Base-by-base conservation (phyloP, 441 rosid species). In the Pelargonium myrrhifolium region DNA sequence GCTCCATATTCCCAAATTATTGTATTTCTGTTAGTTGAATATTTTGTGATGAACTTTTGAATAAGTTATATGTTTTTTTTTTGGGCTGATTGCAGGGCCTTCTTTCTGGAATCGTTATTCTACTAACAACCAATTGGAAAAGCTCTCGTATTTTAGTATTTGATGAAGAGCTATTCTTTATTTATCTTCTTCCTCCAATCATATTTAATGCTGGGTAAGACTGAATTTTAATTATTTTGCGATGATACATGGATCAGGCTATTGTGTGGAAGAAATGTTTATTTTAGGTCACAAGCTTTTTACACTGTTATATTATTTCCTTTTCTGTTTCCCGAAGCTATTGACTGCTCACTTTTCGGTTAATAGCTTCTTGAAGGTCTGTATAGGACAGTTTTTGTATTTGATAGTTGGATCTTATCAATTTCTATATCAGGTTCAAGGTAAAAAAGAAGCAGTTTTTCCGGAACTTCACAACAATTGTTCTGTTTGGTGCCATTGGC, bases 391-490 rank as follows among this genome's bases (percentile, higher is more conserved):
- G 59, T n/a, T 7, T 55, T 55, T 53, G 24, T 55, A 55, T 55
- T 20, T 55, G 60, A 55, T 20, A 8, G 26, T 55, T 55, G 8
- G 60, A 10, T 68, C 70, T 59, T 42, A 6, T 10, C 40, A 12
- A 14, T 18, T 53, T 65, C 64, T 62, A 62, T 68, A 26, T 62
- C 85, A 85, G 89, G 79, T 85, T 85, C 78, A 86, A 81, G 74
- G 86, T 85, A 3, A 84, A 84, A 85, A 77, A n/a, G n/a, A n/a
- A n/a, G n/a, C 86, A 82, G 21, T 85, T 85, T 64, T 85, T 85
- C 74, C 82, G 79, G 22, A 85, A 85, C 56, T 83, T 83, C 10
- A 76, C 64, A 75, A 77, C 78, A 18, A 85, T 85, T 63, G 78
- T 71, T 73, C 71, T 83, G 56, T 83, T 85, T 66, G 89, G 89